Evolutionary conservation across 2,329 filamentous ascomycete species (phyloP).

Genomic region (Penicillium sp.): DNA sequence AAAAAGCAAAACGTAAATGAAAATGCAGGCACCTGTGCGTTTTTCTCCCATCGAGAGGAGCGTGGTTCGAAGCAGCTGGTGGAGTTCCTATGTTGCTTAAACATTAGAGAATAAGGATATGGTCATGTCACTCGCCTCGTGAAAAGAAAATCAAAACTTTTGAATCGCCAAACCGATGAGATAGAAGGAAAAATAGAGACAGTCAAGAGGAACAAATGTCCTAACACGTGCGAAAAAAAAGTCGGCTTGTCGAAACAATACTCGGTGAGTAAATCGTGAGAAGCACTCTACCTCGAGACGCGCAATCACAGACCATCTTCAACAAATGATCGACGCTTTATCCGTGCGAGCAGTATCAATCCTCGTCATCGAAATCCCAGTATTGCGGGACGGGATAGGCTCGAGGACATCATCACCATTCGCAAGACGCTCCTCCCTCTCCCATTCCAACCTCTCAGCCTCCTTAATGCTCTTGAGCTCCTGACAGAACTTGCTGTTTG

Average conservation of each 20-base stretch:
- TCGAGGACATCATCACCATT: constrained; percentile 8
- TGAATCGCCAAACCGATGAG: not conserved
- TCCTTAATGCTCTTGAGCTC: constrained; percentile 38
- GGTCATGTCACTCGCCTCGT: constrained; percentile 1
- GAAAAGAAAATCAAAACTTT: constrained; percentile 6
- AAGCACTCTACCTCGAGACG: not conserved
- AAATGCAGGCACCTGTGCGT: not conserved
- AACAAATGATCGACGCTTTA: constrained; percentile 23
- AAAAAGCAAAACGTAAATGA: not conserved
- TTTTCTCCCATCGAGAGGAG: not conserved
- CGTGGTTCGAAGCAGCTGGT: not conserved
- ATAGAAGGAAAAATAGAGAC: not conserved
- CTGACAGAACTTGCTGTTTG: constrained; percentile 44
- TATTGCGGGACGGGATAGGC: constrained; percentile 13
- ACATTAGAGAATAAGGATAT: constrained; percentile 7
- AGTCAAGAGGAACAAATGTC: not conserved
- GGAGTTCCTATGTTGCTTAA: not conserved
- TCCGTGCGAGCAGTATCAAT: constrained; percentile 23
- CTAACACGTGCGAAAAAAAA: not conserved
- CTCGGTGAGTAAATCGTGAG: not conserved
- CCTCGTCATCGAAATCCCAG: constrained; percentile 13
- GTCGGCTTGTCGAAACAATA: not conserved
- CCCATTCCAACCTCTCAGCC: constrained; percentile 27
- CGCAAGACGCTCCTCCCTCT: constrained; percentile 15
- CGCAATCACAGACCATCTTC: not conserved